A percentile compares a stretch with the other conserved stretches of the same genome.
phyloP scores from a whole-genome alignment of 192 early-diverging fungal genomes.

The Dissophora globulifera region DNA sequence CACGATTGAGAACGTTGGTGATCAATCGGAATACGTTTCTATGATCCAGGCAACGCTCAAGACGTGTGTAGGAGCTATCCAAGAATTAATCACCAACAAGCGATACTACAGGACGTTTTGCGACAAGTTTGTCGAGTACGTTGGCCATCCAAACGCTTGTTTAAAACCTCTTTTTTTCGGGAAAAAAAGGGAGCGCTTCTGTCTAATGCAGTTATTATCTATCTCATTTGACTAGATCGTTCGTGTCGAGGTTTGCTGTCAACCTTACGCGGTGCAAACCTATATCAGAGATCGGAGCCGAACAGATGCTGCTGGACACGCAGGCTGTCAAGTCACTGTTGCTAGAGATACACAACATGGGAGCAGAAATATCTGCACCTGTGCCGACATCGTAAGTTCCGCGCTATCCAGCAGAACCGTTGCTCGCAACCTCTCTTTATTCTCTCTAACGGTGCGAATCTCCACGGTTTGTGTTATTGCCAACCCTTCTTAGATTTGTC shows the following conservation, averaged over 20 bases:
- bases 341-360: slow-evolving; percentile 77
- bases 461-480: not conserved
- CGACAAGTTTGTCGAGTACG: slow-evolving; percentile 92
- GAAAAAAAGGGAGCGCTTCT: too few relatives aligned
- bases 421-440: not conserved
- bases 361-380: slow-evolving; percentile 59
- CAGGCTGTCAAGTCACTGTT: slow-evolving; percentile 90
- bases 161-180: too few relatives aligned
- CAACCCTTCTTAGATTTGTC: slow-evolving; percentile 66
- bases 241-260: slow-evolving; percentile 73
- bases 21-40: slow-evolving; percentile 91
- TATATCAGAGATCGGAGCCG: slow-evolving; percentile 94
- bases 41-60: slow-evolving; percentile 69
- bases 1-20: slow-evolving; percentile 86
- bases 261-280: slow-evolving; percentile 82
- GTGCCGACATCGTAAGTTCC: slow-evolving; percentile 69
- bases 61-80: slow-evolving; percentile 64
- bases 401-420: not conserved
- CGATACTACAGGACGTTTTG: slow-evolving; percentile 90
- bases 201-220: not conserved
- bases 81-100: slow-evolving; percentile 70
- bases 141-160: too few relatives aligned
- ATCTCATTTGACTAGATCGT: slow-evolving; percentile 59
- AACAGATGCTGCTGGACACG: slow-evolving; percentile 96
- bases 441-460: not conserved